Conservation (phyloP, 768 basidiomycete genomes). For the Kwoniella pini region DNA sequence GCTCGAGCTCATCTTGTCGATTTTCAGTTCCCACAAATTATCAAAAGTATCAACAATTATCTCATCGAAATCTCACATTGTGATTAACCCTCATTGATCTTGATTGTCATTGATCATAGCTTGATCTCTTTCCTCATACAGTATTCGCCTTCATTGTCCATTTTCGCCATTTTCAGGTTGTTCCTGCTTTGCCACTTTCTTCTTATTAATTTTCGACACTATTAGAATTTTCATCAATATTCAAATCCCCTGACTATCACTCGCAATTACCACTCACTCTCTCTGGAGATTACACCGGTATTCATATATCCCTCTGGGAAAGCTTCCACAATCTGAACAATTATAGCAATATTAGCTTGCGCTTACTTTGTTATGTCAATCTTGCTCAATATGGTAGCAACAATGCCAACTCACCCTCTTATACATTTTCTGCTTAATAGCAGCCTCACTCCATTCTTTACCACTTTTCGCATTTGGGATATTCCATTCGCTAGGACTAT, state of each 20-base stretch:
- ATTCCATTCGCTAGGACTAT: slow-evolving; percentile 13
- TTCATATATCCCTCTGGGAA: slow-evolving; percentile 49
- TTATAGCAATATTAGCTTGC: not conserved
- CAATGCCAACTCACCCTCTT: slow-evolving; percentile 36
- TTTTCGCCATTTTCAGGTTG: no score
- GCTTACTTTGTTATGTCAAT: no score
- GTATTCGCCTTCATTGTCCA: no score
- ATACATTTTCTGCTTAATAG: slow-evolving; percentile 23
- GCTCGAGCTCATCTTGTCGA: no score
- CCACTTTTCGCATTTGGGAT: slow-evolving; percentile 16
- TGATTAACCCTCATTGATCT: no score
- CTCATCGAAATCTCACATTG: no score
- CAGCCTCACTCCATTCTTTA: slow-evolving; percentile 20
- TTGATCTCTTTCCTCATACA: no score
- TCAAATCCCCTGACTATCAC: no score
- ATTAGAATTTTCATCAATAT: not conserved
- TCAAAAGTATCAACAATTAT: no score
- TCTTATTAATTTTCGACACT: slow-evolving; percentile 6
- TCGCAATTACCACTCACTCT: slow-evolving; percentile 39
- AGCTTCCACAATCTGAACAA: slow-evolving; percentile 29
- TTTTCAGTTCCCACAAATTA: no score
- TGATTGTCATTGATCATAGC: no score
- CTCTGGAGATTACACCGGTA: slow-evolving; percentile 32
- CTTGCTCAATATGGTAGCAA: no score
- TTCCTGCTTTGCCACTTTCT: not conserved